These are phyloP conservation scores for Chrysopogon serrulatus DNA, from an alignment of 176 grass and related monocot genomes.

Conservation along the genomic window DNA sequence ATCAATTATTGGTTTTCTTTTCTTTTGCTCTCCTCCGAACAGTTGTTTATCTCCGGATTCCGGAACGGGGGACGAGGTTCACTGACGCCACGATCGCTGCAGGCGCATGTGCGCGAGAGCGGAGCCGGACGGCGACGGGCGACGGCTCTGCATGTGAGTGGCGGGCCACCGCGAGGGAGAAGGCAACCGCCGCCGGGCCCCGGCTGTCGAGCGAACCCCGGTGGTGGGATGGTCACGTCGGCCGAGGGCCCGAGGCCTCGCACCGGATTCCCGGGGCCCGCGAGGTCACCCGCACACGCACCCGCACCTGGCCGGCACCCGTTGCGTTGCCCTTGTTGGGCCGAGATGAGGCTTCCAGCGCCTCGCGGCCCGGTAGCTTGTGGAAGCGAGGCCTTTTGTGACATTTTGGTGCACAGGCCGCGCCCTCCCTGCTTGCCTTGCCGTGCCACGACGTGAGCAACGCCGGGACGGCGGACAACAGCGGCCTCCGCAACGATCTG, in stretches of 20 bases:
- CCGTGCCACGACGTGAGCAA: neutral
- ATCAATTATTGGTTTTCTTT: too few species aligned
- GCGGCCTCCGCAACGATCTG: neutral
- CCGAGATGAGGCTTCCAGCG: neutral
- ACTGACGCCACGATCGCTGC: slow-evolving; percentile 10
- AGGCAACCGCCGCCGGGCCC: neutral
- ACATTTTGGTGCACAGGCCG: neutral
- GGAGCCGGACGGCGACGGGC: slow-evolving; percentile 10
- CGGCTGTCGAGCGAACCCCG: neutral
- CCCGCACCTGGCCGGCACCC: neutral
- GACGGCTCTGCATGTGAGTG: slow-evolving; percentile 43
- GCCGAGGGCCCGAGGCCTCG: neutral
- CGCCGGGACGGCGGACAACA: neutral
- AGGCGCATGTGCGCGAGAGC: slow-evolving; percentile 28
- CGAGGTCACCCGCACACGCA: neutral
- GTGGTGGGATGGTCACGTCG: neutral
- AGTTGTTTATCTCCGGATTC: neutral
- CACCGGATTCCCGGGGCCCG: slow-evolving; percentile 10
- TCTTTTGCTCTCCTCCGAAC: neutral
- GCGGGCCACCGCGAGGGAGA: slow-evolving; percentile 3
- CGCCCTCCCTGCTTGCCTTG: neutral
- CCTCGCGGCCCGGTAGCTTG: neutral
- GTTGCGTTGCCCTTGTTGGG: neutral
- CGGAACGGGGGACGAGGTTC: slow-evolving; percentile 30
- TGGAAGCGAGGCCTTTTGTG: neutral